Percentiles rank a stretch among this genome's conserved stretches.
Evolutionary conservation across 352 stramenopile species (phyloP).

Genomic region (Phytophthora kernoviae): DNA sequence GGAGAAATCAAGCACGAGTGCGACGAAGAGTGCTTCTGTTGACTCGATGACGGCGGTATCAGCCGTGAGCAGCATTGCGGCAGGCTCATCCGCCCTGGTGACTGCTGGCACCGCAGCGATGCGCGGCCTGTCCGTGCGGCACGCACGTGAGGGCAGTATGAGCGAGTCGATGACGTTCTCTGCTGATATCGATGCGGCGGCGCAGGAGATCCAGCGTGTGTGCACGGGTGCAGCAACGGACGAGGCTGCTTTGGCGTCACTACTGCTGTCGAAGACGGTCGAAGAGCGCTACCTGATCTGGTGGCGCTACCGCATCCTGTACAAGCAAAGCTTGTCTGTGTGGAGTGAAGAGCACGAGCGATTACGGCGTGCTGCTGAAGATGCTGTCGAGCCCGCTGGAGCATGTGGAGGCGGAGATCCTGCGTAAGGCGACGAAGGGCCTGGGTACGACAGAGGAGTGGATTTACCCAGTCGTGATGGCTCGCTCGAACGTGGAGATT

Average conservation of each 20-base stretch:
- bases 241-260: slow-evolving; percentile 13
- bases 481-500: slow-evolving; percentile 60
- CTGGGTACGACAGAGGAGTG: slow-evolving; percentile 51
- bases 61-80: slow-evolving; percentile 1
- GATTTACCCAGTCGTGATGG: slow-evolving; percentile 54
- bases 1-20: slow-evolving; percentile 4
- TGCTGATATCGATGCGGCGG: slow-evolving; percentile 30
- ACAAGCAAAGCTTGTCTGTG: slow-evolving; percentile 11
- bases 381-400: slow-evolving; percentile 50
- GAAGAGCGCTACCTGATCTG: slow-evolving; percentile 21
- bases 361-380: slow-evolving; percentile 28
- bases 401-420: slow-evolving; percentile 62
- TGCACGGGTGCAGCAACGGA: slow-evolving; percentile 7
- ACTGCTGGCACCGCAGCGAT: neutral
- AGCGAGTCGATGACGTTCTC: slow-evolving; percentile 22
- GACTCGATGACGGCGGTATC: slow-evolving; percentile 5
- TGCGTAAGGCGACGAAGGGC: slow-evolving; percentile 37
- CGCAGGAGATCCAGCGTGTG: slow-evolving; percentile 43
- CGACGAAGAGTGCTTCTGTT: neutral
- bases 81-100: neutral
- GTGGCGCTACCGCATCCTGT: slow-evolving; percentile 10
- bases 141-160: slow-evolving; percentile 3
- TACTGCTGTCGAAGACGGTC: slow-evolving; percentile 16
- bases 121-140: slow-evolving; percentile 5
- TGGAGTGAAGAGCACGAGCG: neutral